These are phyloP conservation scores for Exophiala sp. DNA, from an alignment of 2,329 filamentous ascomycete genomes.

Conservation along the genomic window DNA sequence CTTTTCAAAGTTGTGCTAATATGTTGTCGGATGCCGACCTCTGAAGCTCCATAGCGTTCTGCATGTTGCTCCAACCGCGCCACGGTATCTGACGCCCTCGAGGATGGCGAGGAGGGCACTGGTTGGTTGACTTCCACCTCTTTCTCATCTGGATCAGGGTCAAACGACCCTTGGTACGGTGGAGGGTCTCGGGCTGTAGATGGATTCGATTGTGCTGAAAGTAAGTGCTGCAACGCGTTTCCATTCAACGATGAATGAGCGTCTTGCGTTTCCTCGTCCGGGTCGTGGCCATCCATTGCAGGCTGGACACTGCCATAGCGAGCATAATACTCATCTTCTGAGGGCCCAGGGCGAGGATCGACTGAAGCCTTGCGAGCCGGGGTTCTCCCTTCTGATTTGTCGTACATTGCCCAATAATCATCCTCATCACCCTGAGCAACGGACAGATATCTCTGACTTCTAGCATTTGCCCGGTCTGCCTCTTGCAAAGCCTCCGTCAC, in stretches of 20 bases:
- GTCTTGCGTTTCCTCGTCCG: conserved; percentile 51
- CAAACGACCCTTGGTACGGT: conserved; percentile 18
- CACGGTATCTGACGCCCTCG: conserved; percentile 47
- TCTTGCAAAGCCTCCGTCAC: conserved; percentile 37
- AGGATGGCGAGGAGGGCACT: conserved; percentile 42
- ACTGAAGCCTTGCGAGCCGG: conserved; percentile 42
- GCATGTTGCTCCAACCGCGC: conserved; percentile 55
- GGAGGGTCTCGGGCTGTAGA: conserved; percentile 24
- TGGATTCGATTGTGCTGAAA: conserved; percentile 38
- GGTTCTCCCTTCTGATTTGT: conserved; percentile 53
- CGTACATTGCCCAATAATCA: conserved; percentile 64
- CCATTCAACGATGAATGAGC: conserved; percentile 53
- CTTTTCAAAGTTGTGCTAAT: conserved; percentile 63
- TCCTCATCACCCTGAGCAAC: conserved; percentile 54
- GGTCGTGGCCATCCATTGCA: conserved; percentile 61
- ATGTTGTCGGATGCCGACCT: conserved; percentile 61
- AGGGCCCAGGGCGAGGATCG: conserved; percentile 34
- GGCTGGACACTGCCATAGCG: conserved; percentile 63
- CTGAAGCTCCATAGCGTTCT: conserved; percentile 51
- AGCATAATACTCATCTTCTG: conserved; percentile 59
- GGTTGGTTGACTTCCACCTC: conserved; percentile 39
- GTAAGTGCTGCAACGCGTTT: conserved; percentile 43
- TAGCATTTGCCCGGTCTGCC: conserved; percentile 27
- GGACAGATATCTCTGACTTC: conserved; percentile 21
- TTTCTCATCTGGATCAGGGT: conserved; percentile 24